Base-by-base conservation (phyloP, 139 green algal species). In the Chlorokybus atmophyticus region DNA sequence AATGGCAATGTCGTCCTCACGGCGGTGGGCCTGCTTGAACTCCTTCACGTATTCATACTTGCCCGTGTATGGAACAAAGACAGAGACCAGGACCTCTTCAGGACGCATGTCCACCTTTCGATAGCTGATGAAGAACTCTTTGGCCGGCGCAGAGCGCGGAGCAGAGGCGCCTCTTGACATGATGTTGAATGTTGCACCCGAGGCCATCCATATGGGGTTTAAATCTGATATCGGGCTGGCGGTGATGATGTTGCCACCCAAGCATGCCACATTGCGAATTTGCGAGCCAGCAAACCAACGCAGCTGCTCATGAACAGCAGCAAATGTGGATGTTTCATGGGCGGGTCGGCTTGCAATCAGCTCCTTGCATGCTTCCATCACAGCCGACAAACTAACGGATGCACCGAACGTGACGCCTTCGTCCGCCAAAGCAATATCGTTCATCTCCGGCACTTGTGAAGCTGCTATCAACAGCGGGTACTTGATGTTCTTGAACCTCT, bases 1-100 rank as follows among this genome's bases (percentile, higher is more conserved):
- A 55, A 97, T 95, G 14, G 89, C 90, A 49, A 97, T 97, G 79
- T 97, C 89, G 59, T 97, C 90, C 52, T 97, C 89, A 0, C 87
- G 62, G 1, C 88, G 66, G 52, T 90, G 87, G 1, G 80, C 72
- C 74, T 95, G 88, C 74, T 97, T 97, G 76, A 90, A 97, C 64
- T 93, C 87, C 50, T 80, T 77, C 3, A 94, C 77, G 59, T 88
- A 94, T 80, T 95, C 88, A 21, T 79, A 62, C 23, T 50, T 49
- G 3, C 48, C 47, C 0, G 80, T 91, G 74, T 42, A 70, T 1
- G 66, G 68, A 24, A 77, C 39, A 40, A 72, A 60, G 26, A 96
- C 73, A 21, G 62, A 62, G 27, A 70, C 32, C 38, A 96, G 74
- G 10, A 96, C 51, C 71, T 96, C 90, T 17, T 81, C 59, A 0